These are phyloP conservation scores for Xanthoconium separans DNA, from an alignment of 1,284 basidiomycete species.

Conservation along the genomic window DNA sequence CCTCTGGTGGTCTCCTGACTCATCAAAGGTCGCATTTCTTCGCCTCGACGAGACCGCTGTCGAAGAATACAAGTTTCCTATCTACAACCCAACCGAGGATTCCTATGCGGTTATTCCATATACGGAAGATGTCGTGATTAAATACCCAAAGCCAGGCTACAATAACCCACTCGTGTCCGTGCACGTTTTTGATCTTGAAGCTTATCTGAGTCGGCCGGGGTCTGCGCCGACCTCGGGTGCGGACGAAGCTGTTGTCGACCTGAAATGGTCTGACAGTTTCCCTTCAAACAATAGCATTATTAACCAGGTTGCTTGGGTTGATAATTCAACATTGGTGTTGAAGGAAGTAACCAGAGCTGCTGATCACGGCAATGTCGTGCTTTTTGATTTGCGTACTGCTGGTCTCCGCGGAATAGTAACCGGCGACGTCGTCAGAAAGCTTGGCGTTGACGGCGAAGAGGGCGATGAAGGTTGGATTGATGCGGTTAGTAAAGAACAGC, in stretches of 20 bases:
- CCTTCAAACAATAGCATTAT: constrained; percentile 68
- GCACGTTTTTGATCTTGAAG: constrained; percentile 76
- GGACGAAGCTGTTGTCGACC: constrained; percentile 49
- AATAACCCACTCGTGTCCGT: constrained; percentile 85
- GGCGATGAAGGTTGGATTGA: constrained; percentile 95
- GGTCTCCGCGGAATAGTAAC: constrained; percentile 24
- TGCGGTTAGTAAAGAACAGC: constrained; percentile 42
- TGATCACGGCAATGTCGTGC: constrained; percentile 72
- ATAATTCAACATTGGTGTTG: constrained; percentile 70
- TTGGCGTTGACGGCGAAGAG: constrained; percentile 81
- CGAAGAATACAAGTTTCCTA: constrained; percentile 81
- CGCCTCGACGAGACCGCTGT: constrained; percentile 88
- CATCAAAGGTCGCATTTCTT: constrained; percentile 80
- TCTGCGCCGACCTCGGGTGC: constrained; percentile 37
- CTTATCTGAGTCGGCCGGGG: constrained; percentile 41
- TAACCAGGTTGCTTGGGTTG: constrained; percentile 85
- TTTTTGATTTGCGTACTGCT: constrained; percentile 59
- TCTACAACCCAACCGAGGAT: constrained; percentile 84
- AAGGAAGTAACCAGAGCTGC: constrained; percentile 88
- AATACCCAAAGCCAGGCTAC: constrained; percentile 91
- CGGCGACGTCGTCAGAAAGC: constrained; percentile 68
- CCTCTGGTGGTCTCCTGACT: constrained; percentile 91
- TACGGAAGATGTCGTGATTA: constrained; percentile 75
- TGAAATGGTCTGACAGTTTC: constrained; percentile 68
- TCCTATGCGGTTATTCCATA: constrained; percentile 75